A percentile compares a stretch with the other conserved stretches of the same genome.
Evolutionary conservation across 2,329 filamentous ascomycete genomes (phyloP).

Genomic region (Trichoderma atrobrunneum): DNA sequence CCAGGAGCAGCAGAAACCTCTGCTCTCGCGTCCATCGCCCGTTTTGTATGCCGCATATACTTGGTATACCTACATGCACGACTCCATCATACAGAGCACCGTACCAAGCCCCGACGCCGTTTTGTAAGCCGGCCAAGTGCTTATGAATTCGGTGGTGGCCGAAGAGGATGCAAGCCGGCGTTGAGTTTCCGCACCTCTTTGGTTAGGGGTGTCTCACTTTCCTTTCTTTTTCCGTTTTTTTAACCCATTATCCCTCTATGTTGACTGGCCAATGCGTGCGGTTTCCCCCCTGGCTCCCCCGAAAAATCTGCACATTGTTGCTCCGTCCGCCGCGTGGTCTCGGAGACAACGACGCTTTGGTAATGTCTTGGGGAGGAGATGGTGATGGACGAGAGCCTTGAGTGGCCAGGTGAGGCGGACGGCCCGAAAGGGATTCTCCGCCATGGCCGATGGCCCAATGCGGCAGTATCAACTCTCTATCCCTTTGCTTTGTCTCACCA

Average conservation of each 20-base stretch:
- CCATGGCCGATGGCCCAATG: constrained; percentile 5
- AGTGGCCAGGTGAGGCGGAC: constrained; percentile 13
- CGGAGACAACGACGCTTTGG: constrained; percentile 10
- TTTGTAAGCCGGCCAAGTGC: neutral
- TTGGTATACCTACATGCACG: neutral
- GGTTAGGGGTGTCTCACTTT: neutral
- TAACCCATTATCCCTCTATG: neutral
- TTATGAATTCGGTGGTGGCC: neutral
- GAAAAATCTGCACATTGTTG: constrained; percentile 13
- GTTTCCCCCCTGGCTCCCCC: neutral
- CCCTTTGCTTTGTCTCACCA: neutral
- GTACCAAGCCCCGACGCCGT: neutral
- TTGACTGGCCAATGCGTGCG: neutral
- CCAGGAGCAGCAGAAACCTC: neutral
- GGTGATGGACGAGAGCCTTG: neutral
- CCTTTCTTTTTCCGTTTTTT: neutral
- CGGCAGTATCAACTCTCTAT: neutral
- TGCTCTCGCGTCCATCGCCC: neutral
- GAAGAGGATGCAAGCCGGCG: neutral
- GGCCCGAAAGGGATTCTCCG: constrained; percentile 19
- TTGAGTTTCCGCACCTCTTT: neutral
- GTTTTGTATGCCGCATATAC: neutral
- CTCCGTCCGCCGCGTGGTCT: constrained; percentile 10
- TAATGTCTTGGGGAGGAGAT: neutral
- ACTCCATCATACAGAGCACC: neutral